Evolutionary conservation across 1,284 basidiomycete genomes (phyloP).

Genomic region (Trametes polyzona): DNA sequence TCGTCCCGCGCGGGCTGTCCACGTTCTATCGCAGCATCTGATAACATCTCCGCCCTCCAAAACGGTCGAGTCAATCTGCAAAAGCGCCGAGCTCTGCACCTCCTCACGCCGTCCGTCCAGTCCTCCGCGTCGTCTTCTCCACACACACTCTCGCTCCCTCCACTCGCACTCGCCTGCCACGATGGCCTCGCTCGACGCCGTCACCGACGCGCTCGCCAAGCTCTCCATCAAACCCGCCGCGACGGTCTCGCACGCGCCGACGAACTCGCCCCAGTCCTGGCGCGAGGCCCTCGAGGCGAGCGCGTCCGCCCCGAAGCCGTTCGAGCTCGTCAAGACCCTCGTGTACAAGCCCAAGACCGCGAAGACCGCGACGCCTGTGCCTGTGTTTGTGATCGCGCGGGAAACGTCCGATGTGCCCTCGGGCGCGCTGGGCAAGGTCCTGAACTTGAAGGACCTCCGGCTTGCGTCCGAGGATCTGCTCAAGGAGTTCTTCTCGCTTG

Average conservation of each 20-base stretch:
- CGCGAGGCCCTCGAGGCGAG: slow-evolving; percentile 59
- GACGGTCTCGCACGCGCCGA: slow-evolving; percentile 54
- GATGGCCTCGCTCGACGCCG: slow-evolving; percentile 38
- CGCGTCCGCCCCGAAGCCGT: slow-evolving; percentile 55
- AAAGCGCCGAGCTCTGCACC: slow-evolving; percentile 25
- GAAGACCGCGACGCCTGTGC: slow-evolving; percentile 83
- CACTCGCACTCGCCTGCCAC: slow-evolving; percentile 20
- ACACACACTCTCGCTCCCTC: background rate
- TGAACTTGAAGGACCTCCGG: slow-evolving; percentile 89
- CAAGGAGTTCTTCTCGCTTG: slow-evolving; percentile 81
- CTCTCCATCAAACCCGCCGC: slow-evolving; percentile 59
- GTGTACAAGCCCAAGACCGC: slow-evolving; percentile 93
- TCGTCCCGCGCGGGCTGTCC: slow-evolving; percentile 23
- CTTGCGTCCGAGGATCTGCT: slow-evolving; percentile 89
- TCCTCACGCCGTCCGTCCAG: slow-evolving; percentile 11
- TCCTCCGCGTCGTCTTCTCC: background rate
- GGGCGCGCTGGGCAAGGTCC: slow-evolving; percentile 76
- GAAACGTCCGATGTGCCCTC: slow-evolving; percentile 85
- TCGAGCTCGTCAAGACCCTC: slow-evolving; percentile 80
- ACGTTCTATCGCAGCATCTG: slow-evolving; percentile 33
- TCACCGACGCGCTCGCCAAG: slow-evolving; percentile 46
- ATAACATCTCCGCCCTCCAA: slow-evolving; percentile 34
- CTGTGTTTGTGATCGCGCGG: slow-evolving; percentile 85
- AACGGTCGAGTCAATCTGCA: slow-evolving; percentile 38
- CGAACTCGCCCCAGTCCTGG: slow-evolving; percentile 72